Conservation (phyloP, 208 protist genomes). For the Leishmania braziliensis region DNA sequence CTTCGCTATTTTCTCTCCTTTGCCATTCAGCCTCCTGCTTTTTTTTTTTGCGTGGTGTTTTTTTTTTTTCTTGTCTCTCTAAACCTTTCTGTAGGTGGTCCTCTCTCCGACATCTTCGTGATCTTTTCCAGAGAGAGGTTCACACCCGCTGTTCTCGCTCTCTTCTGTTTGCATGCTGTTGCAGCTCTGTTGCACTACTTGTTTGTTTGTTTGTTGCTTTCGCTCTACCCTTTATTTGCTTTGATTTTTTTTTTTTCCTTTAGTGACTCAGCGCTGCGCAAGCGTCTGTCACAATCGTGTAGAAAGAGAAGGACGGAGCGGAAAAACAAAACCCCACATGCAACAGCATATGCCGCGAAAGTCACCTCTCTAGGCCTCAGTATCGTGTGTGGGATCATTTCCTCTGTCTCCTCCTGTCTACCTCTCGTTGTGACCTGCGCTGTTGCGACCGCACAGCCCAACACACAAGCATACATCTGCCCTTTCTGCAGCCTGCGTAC, state of each 20-base stretch:
- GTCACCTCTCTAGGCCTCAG: background rate
- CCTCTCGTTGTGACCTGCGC: background rate
- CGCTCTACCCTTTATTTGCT: background rate
- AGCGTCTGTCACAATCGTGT: background rate
- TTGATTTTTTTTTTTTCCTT: background rate
- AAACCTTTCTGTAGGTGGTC: background rate
- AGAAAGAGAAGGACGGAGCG: background rate
- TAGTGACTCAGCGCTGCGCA: background rate
- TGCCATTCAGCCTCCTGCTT: background rate
- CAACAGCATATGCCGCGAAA: background rate
- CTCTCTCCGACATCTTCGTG: background rate
- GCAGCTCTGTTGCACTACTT: background rate
- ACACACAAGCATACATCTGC: background rate
- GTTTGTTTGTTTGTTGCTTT: background rate
- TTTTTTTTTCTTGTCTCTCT: background rate
- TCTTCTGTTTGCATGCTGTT: background rate
- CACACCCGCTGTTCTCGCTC: background rate
- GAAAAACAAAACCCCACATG: background rate
- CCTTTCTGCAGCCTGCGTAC: background rate
- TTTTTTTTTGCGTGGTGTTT: background rate
- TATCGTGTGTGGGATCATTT: background rate
- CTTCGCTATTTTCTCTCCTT: background rate
- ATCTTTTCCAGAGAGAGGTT: background rate
- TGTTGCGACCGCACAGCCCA: background rate
- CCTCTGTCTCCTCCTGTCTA: background rate